Evolutionary conservation across 2,329 filamentous ascomycete genomes (phyloP).

Genomic region (Sodiomyces alkalinus): DNA sequence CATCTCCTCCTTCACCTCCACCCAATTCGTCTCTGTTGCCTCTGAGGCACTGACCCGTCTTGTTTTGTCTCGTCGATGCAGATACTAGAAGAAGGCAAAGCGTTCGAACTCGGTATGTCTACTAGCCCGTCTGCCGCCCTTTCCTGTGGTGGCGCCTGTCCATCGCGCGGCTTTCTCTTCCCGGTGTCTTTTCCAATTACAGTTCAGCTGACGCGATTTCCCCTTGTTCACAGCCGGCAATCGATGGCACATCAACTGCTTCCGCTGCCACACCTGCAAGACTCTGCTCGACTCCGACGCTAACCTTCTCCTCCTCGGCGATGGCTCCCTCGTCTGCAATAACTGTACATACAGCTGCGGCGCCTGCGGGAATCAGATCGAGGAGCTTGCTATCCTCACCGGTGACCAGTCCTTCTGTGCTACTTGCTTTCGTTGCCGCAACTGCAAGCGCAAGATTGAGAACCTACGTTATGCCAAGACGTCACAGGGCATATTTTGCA

Average conservation of each 20-base stretch:
- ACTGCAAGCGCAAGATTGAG: slow-evolving; percentile 98
- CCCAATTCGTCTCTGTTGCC: background rate
- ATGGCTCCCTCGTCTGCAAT: slow-evolving; percentile 96
- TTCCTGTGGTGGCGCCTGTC: slow-evolving; percentile 1
- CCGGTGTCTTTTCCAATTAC: slow-evolving; percentile 8
- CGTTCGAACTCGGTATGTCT: slow-evolving; percentile 79
- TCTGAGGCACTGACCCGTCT: background rate
- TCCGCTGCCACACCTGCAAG: slow-evolving; percentile 89
- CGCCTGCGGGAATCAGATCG: slow-evolving; percentile 93
- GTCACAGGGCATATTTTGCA: slow-evolving; percentile 97
- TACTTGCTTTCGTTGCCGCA: slow-evolving; percentile 91
- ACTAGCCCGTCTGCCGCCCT: slow-evolving; percentile 1
- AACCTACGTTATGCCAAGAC: slow-evolving; percentile 95
- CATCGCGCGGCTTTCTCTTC: background rate
- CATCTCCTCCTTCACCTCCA: background rate
- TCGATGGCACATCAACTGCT: slow-evolving; percentile 98
- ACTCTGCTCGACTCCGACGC: slow-evolving; percentile 96
- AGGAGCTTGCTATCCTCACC: slow-evolving; percentile 91
- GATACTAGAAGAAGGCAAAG: slow-evolving; percentile 97
- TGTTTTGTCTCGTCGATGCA: slow-evolving; percentile 21
- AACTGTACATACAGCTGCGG: slow-evolving; percentile 99
- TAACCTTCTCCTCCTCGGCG: slow-evolving; percentile 89
- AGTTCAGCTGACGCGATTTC: slow-evolving; percentile 11
- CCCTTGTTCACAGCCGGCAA: slow-evolving; percentile 58
- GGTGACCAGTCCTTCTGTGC: slow-evolving; percentile 97